Conservation (phyloP, 805 yeast species). For the Cyberlindnera maclurae region DNA sequence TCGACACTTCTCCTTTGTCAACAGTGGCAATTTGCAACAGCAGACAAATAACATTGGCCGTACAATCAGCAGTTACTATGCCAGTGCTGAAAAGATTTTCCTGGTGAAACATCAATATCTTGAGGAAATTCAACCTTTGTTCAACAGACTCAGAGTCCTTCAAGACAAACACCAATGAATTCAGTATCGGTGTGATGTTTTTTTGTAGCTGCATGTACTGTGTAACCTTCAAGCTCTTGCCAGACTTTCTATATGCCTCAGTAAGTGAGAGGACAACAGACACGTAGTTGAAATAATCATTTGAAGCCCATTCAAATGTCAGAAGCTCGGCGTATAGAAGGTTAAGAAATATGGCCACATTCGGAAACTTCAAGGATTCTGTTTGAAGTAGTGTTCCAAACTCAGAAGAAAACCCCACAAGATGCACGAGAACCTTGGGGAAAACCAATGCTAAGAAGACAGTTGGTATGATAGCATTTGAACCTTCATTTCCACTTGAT, state of each 20-base stretch:
- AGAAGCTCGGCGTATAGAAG: conserved; percentile 16
- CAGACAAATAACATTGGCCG: conserved; percentile 28
- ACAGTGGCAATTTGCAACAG: conserved; percentile 16
- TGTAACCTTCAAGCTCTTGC: conserved; percentile 12
- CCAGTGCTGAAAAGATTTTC: conserved; percentile 24
- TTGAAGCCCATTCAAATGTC: conserved; percentile 20
- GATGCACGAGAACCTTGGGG: conserved; percentile 24
- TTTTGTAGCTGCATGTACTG: conserved; percentile 13
- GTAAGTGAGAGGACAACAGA: conserved; percentile 16
- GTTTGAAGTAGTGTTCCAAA: conserved; percentile 14
- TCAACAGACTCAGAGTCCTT: conserved; percentile 14
- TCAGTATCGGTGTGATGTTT: conserved; percentile 12
- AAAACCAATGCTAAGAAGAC: conserved; percentile 21
- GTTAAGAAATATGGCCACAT: conserved; percentile 16
- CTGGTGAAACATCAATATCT: conserved; percentile 26
- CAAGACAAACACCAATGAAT: conserved; percentile 15
- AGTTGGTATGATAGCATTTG: conserved; percentile 10
- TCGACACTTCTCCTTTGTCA: conserved; percentile 9
- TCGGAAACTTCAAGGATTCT: conserved; percentile 15
- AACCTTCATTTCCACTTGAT: conserved; percentile 9
- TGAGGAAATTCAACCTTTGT: conserved; percentile 25
- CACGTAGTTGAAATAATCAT: conserved; percentile 23
- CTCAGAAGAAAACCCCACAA: conserved; percentile 25
- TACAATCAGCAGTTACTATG: conserved; percentile 27
- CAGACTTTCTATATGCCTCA: conserved; percentile 16